phyloP scores from a whole-genome alignment of 179 eudicot genomes.

The Nepenthes alata region DNA sequence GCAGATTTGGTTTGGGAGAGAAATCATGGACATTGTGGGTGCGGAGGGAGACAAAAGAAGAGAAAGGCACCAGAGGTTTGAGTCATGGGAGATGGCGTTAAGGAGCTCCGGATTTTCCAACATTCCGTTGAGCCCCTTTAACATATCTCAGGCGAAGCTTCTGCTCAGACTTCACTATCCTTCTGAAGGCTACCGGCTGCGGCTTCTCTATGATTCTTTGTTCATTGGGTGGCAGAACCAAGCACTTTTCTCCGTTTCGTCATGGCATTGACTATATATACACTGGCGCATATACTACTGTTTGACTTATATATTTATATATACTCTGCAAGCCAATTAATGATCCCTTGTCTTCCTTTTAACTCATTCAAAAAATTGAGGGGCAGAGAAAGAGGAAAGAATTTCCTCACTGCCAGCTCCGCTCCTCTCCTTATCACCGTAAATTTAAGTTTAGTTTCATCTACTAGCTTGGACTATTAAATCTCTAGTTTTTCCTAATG shows the following conservation, averaged over 20 bases:
- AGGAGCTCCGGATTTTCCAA: constrained; percentile 45
- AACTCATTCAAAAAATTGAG: no score
- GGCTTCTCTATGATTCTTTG: constrained; percentile 33
- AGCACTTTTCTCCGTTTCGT: constrained; percentile 73
- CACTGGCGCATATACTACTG: no score
- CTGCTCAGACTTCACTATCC: constrained; percentile 78
- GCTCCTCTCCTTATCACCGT: no score
- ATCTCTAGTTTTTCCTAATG: no score
- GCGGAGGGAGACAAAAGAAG: constrained; percentile 37
- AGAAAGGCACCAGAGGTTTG: constrained; percentile 55
- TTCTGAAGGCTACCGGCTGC: constrained; percentile 78
- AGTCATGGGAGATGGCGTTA: constrained; percentile 62
- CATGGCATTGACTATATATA: constrained; percentile 32
- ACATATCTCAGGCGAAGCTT: constrained; percentile 75
- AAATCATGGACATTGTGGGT: constrained; percentile 51
- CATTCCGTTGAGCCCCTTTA: constrained; percentile 55
- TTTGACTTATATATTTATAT: no score
- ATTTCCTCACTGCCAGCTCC: no score
- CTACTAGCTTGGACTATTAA: no score
- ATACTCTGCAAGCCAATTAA: no score
- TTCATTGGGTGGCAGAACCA: constrained; percentile 76
- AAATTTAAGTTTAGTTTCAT: no score
- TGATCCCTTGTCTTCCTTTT: no score
- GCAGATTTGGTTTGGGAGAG: constrained; percentile 61
- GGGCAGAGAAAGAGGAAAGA: no score